Base-by-base conservation (phyloP, 345 rosid species). In the Gynandropsis gynandra region DNA sequence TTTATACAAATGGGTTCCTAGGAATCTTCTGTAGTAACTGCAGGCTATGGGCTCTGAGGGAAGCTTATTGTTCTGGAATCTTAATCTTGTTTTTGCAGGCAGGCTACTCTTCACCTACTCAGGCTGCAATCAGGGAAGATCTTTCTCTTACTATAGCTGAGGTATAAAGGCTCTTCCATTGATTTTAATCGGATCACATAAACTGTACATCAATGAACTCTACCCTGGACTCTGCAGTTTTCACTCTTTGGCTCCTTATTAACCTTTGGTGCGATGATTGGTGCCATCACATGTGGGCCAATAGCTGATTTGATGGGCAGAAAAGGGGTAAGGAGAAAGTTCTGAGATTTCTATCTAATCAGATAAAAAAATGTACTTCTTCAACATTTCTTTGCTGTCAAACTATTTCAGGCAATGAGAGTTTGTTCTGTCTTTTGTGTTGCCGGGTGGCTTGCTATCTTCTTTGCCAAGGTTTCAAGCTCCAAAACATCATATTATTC, bases 261-360 rank as follows among this genome's bases (percentile, higher is more conserved):
- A 67, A 86, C 95, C 11, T 71, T 86, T 39, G 96, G 96, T 38
- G 98, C 98, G 54, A 89, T 89, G 98, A 79, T 86, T 32, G 98
- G 98, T 5, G 98, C 98, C 29, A 80, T 83, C 68, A 81, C 92
- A 10, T 76, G 86, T 42, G 94, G 98, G 8, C 83, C 75, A 3
- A 83, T 89, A 12, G 92, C 94, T 45, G 96, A 89, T 72, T 61
- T 69, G 40, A 4, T 78, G n/a, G 94, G 98, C 43, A 81, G 98
- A 19, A 89, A 89, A 62, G 76, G 92, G 83, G 98, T 87, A 68
- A 65, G 78, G 36, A 29, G 29, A 33, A 41, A 15, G 13, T 37
- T 33, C 17, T 14, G 11, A 34, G 33, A 42, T 11, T 56, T 37
- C 32, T 27, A 11, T 42, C 43, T 37, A 14, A 37, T 17, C 19